Conservation (phyloP, 306 rosid genomes). For the Prunus salicina region DNA sequence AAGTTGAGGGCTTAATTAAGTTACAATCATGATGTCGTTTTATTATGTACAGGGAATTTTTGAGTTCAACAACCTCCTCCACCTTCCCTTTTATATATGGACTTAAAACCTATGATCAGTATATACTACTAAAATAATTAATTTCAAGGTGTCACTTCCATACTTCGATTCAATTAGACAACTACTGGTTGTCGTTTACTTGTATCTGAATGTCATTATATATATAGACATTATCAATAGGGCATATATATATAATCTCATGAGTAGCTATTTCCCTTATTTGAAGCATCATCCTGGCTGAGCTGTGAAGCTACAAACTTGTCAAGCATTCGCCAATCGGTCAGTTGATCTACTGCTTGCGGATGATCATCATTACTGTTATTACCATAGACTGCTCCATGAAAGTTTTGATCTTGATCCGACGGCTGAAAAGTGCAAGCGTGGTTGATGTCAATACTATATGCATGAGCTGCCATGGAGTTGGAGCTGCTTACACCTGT, state of each 20-base stretch:
- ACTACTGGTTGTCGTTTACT: conserved; percentile 48
- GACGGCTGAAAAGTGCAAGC: conserved; percentile 30
- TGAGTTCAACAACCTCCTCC: conserved; percentile 13
- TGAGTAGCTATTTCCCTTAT: conserved; percentile 31
- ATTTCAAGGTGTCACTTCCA: conserved; percentile 46
- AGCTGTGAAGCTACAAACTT: conserved; percentile 95
- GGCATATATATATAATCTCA: conserved; percentile 5
- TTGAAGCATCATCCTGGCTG: conserved; percentile 62
- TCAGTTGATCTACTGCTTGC: conserved; percentile 44
- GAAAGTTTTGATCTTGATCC: conserved; percentile 32
- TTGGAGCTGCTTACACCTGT: conserved; percentile 18
- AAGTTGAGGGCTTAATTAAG: conserved; percentile 33
- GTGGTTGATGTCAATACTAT: conserved; percentile 39
- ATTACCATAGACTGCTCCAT: conserved; percentile 25
- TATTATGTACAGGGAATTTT: conserved; percentile 59
- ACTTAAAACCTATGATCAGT: neutral
- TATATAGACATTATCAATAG: neutral
- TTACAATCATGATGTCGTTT: conserved; percentile 35
- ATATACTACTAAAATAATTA: neutral
- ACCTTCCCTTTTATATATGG: conserved; percentile 1
- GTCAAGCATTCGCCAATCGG: conserved; percentile 92
- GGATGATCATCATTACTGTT: conserved; percentile 24
- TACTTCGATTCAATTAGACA: conserved; percentile 45
- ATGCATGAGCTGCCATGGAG: conserved; percentile 30
- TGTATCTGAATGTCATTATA: conserved; percentile 41